Evolutionary conservation across 2,329 filamentous ascomycete genomes (phyloP), one percentile per base, ranked within the genome.

Genomic region (Proliferodiscus dingleyae): DNA sequence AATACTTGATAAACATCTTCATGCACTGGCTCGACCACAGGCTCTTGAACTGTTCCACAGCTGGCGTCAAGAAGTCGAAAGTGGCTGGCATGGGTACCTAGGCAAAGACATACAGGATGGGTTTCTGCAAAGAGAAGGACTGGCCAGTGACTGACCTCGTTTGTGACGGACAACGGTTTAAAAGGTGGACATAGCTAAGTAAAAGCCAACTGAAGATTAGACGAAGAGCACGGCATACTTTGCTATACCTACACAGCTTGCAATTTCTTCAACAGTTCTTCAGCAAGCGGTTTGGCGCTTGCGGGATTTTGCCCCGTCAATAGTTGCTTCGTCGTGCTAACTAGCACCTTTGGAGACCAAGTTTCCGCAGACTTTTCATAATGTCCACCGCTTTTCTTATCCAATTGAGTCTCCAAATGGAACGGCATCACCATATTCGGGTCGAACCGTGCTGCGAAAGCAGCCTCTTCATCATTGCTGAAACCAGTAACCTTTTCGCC

Each of bases 401-500:
- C 22, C 41, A 80, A 61, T 61, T 73, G 71, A 50, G 75, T 73
- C 61, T 78, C 78, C 39, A 85, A 73, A 62, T 74, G 62, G 64
- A 85, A 85, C 2, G 80, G 80, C 70, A 81, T 16, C 5, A 18
- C 9, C 16, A 11, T 70, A 11, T 52, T 64, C 34, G n/a, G n/a
- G n/a, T 66, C 49, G 16, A 34, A 32, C 26, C 54, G 13, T 60
- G 64, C 50, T 73, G 55, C 36, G 63, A 66, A 4, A 67, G 65
- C 37, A 63, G 63, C 42, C 71, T 71, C 66, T 66, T 82, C 78
- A 0, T 46, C 64, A 56, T 81, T 77, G 28, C 68, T 73, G 57
- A 81, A 80, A 11, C 75, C 80, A 1, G 80, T 83, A 37, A 80
- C 76, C 41, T 71, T 67, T 61, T 73, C 72, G 41, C 75, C 80